Base-by-base conservation (phyloP, 1,284 basidiomycete species). In the Austropuccinia psidii region DNA sequence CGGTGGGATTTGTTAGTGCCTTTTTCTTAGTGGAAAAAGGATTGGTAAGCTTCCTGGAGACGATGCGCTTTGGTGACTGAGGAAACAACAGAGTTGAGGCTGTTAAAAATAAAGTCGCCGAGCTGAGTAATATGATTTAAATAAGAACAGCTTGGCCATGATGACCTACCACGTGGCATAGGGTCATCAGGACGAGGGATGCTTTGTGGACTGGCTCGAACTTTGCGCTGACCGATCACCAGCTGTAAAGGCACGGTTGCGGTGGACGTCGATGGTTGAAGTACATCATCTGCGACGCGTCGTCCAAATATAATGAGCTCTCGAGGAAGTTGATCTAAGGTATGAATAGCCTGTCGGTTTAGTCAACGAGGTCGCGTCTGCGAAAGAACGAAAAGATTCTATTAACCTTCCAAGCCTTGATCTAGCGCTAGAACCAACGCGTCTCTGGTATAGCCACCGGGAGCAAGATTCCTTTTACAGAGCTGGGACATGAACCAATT, bases 171-270 rank as follows among this genome's bases (percentile, higher is more conserved):
- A 31, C 70, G 70, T n/a, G 70, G 70, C 61, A 73, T 64, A 13
- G 70, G 70, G 43, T 73, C 70, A 73, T 73, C 70, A 29, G 70
- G 70, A 15, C 70, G 70, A 43, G 69, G 69, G n/a, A 72, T 54
- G 47, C 62, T 50, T 24, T 35, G 55, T 27, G 50, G 33, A 35
- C 17, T 45, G 8, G 52, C 27, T 43, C 39, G 19, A 29, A 31
- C 45, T 39, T 54, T 54, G 2, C 50, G 70, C n/a, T 65, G 50
- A 39, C 70, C 70, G 39, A 73, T 64, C 5, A 73, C 60, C 9
- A 73, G 37, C 31, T 65, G 70, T 37, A 73, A 61, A 19, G 61
- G 58, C 33, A 73, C 27, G 13, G 33, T 47, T 4, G 45, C 31
- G 39, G 49, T 45, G 45, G 69, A 72, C n/a, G 37, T 39, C 29